Percentiles rank a stretch among this genome's conserved stretches.
Conservation (phyloP, 2,329 filamentous ascomycete species). For the Plenodomus tracheiphilus region DNA sequence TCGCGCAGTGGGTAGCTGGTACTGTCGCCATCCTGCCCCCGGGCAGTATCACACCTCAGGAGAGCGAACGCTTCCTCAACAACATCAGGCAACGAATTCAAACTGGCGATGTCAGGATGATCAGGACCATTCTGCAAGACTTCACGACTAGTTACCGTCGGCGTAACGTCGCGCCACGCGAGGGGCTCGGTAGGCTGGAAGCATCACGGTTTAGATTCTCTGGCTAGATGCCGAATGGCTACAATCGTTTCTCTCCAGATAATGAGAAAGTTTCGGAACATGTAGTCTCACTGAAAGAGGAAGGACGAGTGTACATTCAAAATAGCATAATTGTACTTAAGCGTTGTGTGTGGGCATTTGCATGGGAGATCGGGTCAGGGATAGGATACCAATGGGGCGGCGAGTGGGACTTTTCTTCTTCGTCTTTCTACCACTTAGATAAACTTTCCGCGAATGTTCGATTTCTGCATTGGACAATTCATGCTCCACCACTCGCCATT, state of each 20-base stretch:
- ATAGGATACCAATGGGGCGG: conserved; percentile 11
- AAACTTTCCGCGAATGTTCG: conserved; percentile 3
- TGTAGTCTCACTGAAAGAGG: neutral
- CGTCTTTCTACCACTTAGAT: conserved; percentile 3
- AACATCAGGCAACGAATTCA: conserved; percentile 80
- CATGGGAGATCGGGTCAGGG: conserved; percentile 15
- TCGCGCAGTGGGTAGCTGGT: conserved; percentile 77
- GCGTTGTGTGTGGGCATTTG: conserved; percentile 24
- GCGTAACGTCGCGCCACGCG: conserved; percentile 91
- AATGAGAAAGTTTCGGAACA: conserved; percentile 1
- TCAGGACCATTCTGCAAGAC: conserved; percentile 85
- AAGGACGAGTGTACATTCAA: neutral
- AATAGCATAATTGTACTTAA: conserved; percentile 16
- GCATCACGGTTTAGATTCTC: conserved; percentile 82
- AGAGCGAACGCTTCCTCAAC: conserved; percentile 77
- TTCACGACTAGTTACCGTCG: conserved; percentile 94
- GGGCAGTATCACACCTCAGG: conserved; percentile 71
- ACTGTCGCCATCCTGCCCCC: conserved; percentile 83
- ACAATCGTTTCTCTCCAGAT: conserved; percentile 1
- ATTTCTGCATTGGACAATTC: neutral
- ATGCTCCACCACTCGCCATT: neutral
- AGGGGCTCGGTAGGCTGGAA: conserved; percentile 85
- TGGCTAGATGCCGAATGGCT: conserved; percentile 29
- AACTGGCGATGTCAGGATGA: conserved; percentile 72
- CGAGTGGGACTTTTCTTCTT: conserved; percentile 3